These are phyloP conservation scores for Artemisia tridentata DNA, from an alignment of 129 eudicot species.

Conservation along the genomic window DNA sequence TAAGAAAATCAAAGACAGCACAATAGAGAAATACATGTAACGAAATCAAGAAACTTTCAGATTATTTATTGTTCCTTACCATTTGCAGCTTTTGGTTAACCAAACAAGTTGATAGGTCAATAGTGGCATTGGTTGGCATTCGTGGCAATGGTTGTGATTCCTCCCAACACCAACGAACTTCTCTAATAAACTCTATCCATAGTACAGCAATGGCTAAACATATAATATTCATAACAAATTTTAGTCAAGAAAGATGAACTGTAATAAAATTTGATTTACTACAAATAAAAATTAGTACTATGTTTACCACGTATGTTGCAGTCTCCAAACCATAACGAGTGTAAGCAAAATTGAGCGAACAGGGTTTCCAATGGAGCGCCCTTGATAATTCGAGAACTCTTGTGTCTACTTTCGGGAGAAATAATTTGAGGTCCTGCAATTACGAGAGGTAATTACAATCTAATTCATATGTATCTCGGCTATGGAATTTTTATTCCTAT, in stretches of 20 bases:
- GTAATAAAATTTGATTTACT: background rate
- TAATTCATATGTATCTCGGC: background rate
- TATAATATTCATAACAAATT: background rate
- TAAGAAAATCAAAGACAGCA: conserved; percentile 1
- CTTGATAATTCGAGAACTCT: conserved; percentile 73
- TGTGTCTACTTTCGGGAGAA: conserved; percentile 55
- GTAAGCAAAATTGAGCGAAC: conserved; percentile 91
- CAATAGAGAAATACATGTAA: background rate
- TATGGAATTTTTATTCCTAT: background rate
- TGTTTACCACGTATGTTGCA: conserved; percentile 88
- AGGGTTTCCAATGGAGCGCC: conserved; percentile 86
- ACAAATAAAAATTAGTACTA: background rate
- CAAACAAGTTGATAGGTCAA: conserved; percentile 87
- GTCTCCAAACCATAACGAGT: conserved; percentile 94
- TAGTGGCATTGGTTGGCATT: conserved; percentile 47
- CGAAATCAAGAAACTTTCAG: too few relatives aligned
- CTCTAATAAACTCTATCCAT: conserved; percentile 98
- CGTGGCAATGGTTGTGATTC: conserved; percentile 91
- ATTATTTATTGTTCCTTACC: conserved; percentile 35
- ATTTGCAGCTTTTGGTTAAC: conserved; percentile 90
- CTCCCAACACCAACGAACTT: conserved; percentile 99
- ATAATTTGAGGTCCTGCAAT: conserved; percentile 40
- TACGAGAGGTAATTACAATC: background rate
- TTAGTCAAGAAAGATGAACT: background rate
- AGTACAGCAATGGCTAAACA: conserved; percentile 85